A percentile compares a stretch with the other conserved stretches of the same genome.
Evolutionary conservation across 139 green algal species (phyloP).

Genomic region (Deuterostichococcus epilithicus): DNA sequence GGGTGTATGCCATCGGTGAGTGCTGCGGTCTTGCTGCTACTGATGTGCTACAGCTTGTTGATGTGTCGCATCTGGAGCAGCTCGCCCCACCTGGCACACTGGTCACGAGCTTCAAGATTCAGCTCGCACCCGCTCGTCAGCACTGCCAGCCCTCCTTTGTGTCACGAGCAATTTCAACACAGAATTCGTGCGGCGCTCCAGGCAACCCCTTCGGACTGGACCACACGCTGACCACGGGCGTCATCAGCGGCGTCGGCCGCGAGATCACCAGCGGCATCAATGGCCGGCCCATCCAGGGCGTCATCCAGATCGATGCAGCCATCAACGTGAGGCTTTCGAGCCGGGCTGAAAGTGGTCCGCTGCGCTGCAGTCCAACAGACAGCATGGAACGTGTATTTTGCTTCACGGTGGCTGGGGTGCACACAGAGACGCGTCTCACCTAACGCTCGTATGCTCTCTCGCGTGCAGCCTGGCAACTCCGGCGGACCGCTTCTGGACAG

Average conservation of each 20-base stretch:
- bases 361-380: too few species aligned
- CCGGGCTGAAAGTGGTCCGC: background rate
- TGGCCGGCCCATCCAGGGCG: conserved; percentile 52
- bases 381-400: background rate
- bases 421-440: background rate
- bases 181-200: too few species aligned
- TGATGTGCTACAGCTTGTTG: too few species aligned
- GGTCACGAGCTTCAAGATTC: too few species aligned
- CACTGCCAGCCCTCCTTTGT: too few species aligned
- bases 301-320: conserved; percentile 86
- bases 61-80: too few species aligned
- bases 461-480: conserved; percentile 43
- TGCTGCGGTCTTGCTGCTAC: background rate
- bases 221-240: conserved; percentile 73
- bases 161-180: too few species aligned
- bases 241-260: conserved; percentile 30
- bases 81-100: too few species aligned
- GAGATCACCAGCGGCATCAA: conserved; percentile 51
- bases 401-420: too few species aligned
- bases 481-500: conserved; percentile 62
- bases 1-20: conserved; percentile 76
- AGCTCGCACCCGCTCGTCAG: too few species aligned
- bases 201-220: conserved; percentile 82
- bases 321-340: conserved; percentile 70
- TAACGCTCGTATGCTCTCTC: background rate